phyloP scores from a whole-genome alignment of 1,284 basidiomycete genomes.

The Neolentinus lepideus region DNA sequence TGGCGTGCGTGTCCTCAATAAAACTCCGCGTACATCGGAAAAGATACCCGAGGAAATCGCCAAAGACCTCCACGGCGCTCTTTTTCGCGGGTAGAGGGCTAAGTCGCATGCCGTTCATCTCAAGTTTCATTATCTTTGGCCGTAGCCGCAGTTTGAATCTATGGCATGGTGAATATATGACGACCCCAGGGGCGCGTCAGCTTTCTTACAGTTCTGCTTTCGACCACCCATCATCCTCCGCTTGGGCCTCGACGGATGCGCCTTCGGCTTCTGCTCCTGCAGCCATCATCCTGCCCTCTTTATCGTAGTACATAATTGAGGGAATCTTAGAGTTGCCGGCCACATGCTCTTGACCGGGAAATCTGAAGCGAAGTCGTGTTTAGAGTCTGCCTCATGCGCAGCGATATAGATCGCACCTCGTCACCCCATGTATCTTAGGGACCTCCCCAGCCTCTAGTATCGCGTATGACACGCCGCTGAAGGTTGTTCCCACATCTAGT shows the following conservation, averaged over 20 bases:
- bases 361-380: slow-evolving; percentile 33
- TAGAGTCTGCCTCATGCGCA: background rate
- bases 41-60: slow-evolving; percentile 69
- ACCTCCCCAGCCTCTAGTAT: slow-evolving; percentile 69
- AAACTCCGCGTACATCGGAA: slow-evolving; percentile 65
- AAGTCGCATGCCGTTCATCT: slow-evolving; percentile 76
- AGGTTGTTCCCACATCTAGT: slow-evolving; percentile 71
- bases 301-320: slow-evolving; percentile 66
- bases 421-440: slow-evolving; percentile 48
- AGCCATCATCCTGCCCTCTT: slow-evolving; percentile 50
- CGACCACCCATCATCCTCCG: slow-evolving; percentile 69
- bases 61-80: slow-evolving; percentile 64
- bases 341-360: slow-evolving; percentile 76
- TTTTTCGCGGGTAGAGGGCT: slow-evolving; percentile 57
- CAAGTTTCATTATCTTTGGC: slow-evolving; percentile 65
- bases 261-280: slow-evolving; percentile 71
- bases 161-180: background rate
- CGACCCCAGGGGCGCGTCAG: background rate
- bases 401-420: slow-evolving; percentile 3
- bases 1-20: slow-evolving; percentile 69
- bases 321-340: slow-evolving; percentile 81
- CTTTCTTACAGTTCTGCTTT: slow-evolving; percentile 54
- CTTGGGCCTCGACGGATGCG: slow-evolving; percentile 45
- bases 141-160: slow-evolving; percentile 76
- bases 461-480: slow-evolving; percentile 70